phyloP scores from a whole-genome alignment of 1,139 yeast species.

The Scheffersomyces stambukii region DNA sequence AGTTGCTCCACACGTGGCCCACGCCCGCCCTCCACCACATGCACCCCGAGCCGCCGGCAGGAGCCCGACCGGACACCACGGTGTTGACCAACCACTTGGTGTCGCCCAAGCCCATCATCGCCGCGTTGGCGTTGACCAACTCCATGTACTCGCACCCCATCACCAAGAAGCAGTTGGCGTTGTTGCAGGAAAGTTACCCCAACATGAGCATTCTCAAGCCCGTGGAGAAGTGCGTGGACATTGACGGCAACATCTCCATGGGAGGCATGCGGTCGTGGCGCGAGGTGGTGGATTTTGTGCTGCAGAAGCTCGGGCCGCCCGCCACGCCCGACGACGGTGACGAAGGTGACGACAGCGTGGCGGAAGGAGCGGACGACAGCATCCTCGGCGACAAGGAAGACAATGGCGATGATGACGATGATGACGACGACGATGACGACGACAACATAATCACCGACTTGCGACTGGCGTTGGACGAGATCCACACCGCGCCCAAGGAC shows the following conservation, averaged over 20 bases:
- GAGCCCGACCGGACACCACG: slow-evolving; percentile 12
- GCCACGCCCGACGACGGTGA: slow-evolving; percentile 18
- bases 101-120: slow-evolving; percentile 24
- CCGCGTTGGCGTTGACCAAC: slow-evolving; percentile 24
- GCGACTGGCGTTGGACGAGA: not conserved
- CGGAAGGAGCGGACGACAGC: slow-evolving; percentile 12
- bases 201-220: slow-evolving; percentile 26
- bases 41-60: slow-evolving; percentile 3
- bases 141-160: slow-evolving; percentile 31
- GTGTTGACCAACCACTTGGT: slow-evolving; percentile 16
- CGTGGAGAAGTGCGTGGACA: slow-evolving; percentile 26
- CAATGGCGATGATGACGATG: slow-evolving; percentile 10
- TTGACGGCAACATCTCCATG: slow-evolving; percentile 30
- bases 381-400: slow-evolving; percentile 13
- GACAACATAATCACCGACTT: slow-evolving; percentile 1
- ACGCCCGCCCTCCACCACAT: slow-evolving; percentile 9
- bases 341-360: slow-evolving; percentile 13
- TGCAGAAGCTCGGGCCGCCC: slow-evolving; percentile 23
- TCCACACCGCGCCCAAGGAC: not conserved
- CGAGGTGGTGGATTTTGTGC: slow-evolving; percentile 26
- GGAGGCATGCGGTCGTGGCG: slow-evolving; percentile 32
- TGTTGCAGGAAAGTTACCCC: slow-evolving; percentile 24
- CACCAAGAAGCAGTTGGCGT: slow-evolving; percentile 20
- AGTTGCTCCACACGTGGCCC: slow-evolving; percentile 26
- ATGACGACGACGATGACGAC: slow-evolving; percentile 5